Evolutionary conservation across 1,284 basidiomycete species (phyloP).

Genomic region (Boletus mariae): DNA sequence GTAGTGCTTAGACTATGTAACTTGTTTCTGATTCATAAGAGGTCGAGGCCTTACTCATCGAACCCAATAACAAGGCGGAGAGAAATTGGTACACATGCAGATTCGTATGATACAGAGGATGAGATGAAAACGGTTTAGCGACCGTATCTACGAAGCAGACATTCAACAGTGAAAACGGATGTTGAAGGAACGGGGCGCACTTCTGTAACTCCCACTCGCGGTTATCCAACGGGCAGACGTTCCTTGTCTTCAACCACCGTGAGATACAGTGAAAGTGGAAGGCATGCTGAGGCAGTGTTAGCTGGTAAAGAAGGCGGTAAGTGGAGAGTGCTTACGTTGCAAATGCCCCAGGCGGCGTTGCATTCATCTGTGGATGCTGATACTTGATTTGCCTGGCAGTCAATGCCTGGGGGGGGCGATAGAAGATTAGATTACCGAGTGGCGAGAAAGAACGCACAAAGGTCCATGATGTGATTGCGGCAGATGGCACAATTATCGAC

Average conservation of each 20-base stretch:
- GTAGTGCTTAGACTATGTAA: not conserved
- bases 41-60: not conserved
- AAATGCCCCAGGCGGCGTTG: conserved; percentile 99
- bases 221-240: conserved; percentile 98
- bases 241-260: conserved; percentile 98
- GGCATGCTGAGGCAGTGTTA: conserved; percentile 70
- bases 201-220: conserved; percentile 94
- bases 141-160: conserved; percentile 23
- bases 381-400: conserved; percentile 99
- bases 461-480: conserved; percentile 98
- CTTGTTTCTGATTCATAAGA: not conserved
- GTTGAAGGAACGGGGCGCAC: conserved; percentile 43
- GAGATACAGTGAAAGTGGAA: conserved; percentile 99
- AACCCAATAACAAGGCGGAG: not conserved
- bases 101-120: conserved; percentile 22
- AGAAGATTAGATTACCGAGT: conserved; percentile 5
- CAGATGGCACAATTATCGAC: conserved; percentile 97
- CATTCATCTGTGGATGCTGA: conserved; percentile 96
- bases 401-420: conserved; percentile 70
- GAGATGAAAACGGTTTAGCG: conserved; percentile 19
- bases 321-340: conserved; percentile 69
- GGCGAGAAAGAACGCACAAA: conserved; percentile 60
- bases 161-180: not conserved
- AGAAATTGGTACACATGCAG: conserved; percentile 14
- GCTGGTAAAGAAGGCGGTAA: not conserved